Evolutionary conservation across 106 monocot species (phyloP).

Genomic region (Dendrobium huoshanense): DNA sequence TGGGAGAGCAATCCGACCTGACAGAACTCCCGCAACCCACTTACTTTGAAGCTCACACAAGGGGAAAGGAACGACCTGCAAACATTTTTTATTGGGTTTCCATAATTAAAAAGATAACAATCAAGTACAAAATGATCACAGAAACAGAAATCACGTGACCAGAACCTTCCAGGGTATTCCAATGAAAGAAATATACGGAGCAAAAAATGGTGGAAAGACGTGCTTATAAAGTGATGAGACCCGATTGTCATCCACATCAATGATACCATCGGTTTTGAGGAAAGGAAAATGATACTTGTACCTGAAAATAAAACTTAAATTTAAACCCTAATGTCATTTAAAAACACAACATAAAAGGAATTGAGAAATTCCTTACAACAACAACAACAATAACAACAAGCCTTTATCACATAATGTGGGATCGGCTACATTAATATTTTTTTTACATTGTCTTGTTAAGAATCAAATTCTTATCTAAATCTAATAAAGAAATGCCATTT

Average conservation of each 20-base stretch:
- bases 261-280: slow-evolving; percentile 44
- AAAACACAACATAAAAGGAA: neutral
- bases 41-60: slow-evolving; percentile 87
- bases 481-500: no score
- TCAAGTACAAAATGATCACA: neutral
- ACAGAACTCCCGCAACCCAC: slow-evolving; percentile 82
- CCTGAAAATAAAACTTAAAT: slow-evolving; percentile 26
- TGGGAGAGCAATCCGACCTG: slow-evolving; percentile 63
- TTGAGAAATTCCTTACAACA: neutral
- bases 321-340: neutral
- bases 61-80: slow-evolving; percentile 71
- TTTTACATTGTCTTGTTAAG: no score
- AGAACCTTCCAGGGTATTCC: slow-evolving; percentile 90
- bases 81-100: neutral
- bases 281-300: slow-evolving; percentile 90
- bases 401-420: no score
- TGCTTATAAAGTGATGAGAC: slow-evolving; percentile 91
- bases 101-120: neutral
- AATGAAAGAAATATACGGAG: slow-evolving; percentile 80
- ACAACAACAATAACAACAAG: no score
- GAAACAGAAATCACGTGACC: neutral
- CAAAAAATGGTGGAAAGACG: slow-evolving; percentile 60
- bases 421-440: no score
- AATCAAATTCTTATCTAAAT: no score
- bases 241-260: slow-evolving; percentile 87